These are phyloP conservation scores for Rhexocercosporidium sp. DNA, from an alignment of 2,329 filamentous ascomycete genomes.

Conservation along the genomic window DNA sequence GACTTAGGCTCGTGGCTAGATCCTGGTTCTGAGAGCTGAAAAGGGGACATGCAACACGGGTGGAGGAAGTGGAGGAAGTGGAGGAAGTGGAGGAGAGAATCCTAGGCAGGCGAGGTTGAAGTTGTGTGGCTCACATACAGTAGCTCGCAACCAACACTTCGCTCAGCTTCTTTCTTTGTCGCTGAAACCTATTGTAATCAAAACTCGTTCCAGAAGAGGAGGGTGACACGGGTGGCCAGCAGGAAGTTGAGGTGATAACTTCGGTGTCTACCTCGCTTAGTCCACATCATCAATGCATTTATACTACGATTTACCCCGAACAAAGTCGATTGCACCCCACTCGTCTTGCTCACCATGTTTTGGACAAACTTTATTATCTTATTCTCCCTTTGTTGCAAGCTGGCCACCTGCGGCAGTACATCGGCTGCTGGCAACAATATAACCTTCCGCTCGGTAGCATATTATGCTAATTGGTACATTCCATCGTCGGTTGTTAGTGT, in stretches of 20 bases:
- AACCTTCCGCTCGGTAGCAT: neutral
- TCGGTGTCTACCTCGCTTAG: constrained; percentile 1
- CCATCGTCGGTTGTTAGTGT: neutral
- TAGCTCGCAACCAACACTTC: neutral
- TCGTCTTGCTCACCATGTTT: constrained; percentile 3
- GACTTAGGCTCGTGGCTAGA: neutral
- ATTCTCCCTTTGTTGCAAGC: neutral
- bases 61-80: neutral
- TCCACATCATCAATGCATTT: neutral
- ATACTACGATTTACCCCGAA: neutral
- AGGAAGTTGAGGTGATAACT: neutral
- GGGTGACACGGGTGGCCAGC: neutral
- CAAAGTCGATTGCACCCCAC: neutral
- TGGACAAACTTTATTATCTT: neutral
- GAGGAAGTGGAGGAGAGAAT: too few relatives aligned
- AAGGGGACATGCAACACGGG: neutral
- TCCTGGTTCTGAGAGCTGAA: neutral
- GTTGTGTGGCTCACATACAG: neutral
- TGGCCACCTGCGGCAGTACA: neutral
- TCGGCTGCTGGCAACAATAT: neutral
- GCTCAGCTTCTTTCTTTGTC: neutral
- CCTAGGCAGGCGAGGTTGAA: neutral
- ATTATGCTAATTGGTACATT: neutral
- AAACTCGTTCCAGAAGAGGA: neutral
- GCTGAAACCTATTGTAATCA: neutral